Conservation (phyloP, 306 rosid genomes). For the Rosa chinensis region DNA sequence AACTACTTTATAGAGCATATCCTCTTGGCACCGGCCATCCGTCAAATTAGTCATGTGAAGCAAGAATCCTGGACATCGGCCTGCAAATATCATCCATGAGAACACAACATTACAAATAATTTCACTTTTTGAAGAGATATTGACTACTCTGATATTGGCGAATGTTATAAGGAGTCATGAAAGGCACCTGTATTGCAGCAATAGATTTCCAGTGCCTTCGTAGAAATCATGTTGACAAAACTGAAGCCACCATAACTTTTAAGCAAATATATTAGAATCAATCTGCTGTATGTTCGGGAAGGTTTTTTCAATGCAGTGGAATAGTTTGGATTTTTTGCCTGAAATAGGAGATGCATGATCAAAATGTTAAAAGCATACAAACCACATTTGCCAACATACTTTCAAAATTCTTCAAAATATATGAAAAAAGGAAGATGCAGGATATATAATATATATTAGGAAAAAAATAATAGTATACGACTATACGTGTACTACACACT, state of each 20-base stretch:
- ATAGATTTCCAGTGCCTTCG: not conserved
- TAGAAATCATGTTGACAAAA: constrained; percentile 12
- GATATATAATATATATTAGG: too few relatives aligned
- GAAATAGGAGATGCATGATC: constrained; percentile 36
- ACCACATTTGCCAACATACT: constrained; percentile 3
- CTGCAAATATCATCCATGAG: constrained; percentile 6
- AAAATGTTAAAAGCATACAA: constrained; percentile 26
- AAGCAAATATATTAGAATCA: constrained; percentile 64
- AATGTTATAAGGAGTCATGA: not conserved
- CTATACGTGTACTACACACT: not conserved
- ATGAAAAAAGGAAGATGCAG: not conserved
- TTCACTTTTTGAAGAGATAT: not conserved
- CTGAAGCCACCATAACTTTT: constrained; percentile 29
- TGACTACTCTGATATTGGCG: not conserved
- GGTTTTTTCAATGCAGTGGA: constrained; percentile 38
- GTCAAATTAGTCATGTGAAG: not conserved
- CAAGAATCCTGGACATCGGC: not conserved
- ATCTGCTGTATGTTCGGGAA: constrained; percentile 78
- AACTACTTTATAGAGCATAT: not conserved
- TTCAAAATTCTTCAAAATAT: too few relatives aligned
- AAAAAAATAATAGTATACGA: too few relatives aligned
- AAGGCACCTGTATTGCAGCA: constrained; percentile 20
- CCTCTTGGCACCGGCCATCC: not conserved
- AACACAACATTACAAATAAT: not conserved
- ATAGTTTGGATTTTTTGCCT: constrained; percentile 75